Conservation (phyloP, 1,139 yeast species). For the Taiozyma onychis region DNA sequence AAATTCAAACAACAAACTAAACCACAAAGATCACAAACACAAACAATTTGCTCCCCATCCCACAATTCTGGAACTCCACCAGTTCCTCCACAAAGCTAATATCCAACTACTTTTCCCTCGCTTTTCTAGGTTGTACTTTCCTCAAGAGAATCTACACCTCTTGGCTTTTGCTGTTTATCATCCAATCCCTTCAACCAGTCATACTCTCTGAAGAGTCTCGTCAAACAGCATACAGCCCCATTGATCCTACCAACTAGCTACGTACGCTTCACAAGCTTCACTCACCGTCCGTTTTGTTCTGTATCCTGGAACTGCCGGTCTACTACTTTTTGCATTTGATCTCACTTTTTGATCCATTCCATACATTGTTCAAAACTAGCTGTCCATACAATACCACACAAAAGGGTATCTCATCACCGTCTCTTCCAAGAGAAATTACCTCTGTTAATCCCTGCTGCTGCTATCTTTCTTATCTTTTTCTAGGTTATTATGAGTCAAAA, state of each 20-base stretch:
- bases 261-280: background rate
- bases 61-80: background rate
- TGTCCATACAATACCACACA: background rate
- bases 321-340: background rate
- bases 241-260: background rate
- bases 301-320: background rate
- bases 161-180: background rate
- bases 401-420: background rate
- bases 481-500: constrained; percentile 15
- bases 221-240: background rate
- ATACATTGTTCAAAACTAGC: background rate
- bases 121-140: background rate
- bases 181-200: background rate
- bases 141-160: background rate
- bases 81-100: background rate
- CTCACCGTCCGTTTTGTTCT: background rate
- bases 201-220: background rate
- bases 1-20: background rate
- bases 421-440: background rate
- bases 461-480: background rate
- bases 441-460: background rate
- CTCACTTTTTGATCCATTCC: background rate
- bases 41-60: background rate
- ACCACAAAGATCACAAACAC: background rate
- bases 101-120: background rate